Base-by-base conservation (phyloP, 352 stramenopile species). In the Globisporangium barbulae region DNA sequence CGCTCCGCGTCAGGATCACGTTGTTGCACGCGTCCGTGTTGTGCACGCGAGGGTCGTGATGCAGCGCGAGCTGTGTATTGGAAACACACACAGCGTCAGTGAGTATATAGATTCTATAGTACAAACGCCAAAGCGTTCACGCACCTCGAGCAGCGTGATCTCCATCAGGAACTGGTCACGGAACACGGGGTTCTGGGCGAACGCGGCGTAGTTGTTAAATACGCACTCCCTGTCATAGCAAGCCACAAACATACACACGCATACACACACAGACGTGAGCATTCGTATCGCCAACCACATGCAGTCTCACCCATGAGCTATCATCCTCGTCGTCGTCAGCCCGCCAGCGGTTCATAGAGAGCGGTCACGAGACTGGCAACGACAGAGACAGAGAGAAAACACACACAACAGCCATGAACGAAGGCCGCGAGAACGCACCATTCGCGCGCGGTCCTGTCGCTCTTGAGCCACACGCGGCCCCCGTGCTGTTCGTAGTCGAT, bases 391-490 rank as follows among this genome's bases (percentile, higher is more conserved):
- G 31, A 35, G n/a, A n/a, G n/a, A n/a, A n/a, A n/a, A 37, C 31
- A 37, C 3, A 41, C 35, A 41, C 37, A 42, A 42, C 37, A 15
- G 37, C 13, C 7, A 45, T n/a, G 39, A 15, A 45, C 13, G 44
- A 15, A 13, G 12, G 21, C 31, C 31, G 31, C 31, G 25, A 30
- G n/a, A 60, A 50, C 55, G 55, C 41, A 61, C 55, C 55, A 61
- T 33, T 61, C 55, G n/a, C 42, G 56, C 42, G 35, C 56, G 3
- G 42, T 63, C 3, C 19, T 15, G 22, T 28, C 5, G 57, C 57
- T 63, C 57, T 63, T 63, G 57, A 63, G 57, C 57, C 57, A 63
- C 30, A 63, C 42, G n/a, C 28, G 17, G 5, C 57, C 57, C 30
- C 55, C 42, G 17, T 21, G 31, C 42, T 63, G 44, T 30, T 63